phyloP scores from a whole-genome alignment of 1,284 basidiomycete species.

The Inonotus obliquus region DNA sequence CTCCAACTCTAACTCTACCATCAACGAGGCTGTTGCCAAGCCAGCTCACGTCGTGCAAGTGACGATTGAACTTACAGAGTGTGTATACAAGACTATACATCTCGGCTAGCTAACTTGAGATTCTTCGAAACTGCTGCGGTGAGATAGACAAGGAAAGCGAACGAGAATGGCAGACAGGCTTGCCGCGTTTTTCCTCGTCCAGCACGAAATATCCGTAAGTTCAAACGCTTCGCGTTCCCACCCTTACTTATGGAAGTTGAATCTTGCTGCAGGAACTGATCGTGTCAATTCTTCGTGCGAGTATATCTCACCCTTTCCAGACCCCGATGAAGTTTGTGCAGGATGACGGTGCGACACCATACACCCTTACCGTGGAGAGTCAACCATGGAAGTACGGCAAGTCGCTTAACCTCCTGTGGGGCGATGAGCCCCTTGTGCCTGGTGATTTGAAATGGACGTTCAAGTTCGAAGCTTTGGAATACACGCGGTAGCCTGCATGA shows the following conservation, averaged over 20 bases:
- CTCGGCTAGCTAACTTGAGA: not conserved
- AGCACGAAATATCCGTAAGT: slow-evolving; percentile 17
- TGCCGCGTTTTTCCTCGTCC: slow-evolving; percentile 13
- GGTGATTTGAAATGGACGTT: slow-evolving; percentile 15
- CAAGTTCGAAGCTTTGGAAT: not conserved
- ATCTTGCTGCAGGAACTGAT: slow-evolving; percentile 10
- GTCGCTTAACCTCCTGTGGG: slow-evolving; percentile 7
- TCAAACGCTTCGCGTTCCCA: not conserved
- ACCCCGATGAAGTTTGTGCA: slow-evolving; percentile 3
- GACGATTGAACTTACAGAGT: slow-evolving; percentile 3
- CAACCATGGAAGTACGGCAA: slow-evolving; percentile 14
- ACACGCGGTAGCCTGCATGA: too few relatives aligned
- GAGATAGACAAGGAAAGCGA: not conserved
- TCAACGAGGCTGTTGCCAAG: not conserved
- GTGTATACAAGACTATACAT: not conserved
- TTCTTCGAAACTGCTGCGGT: not conserved
- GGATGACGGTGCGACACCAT: not conserved
- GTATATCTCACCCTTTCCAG: not conserved
- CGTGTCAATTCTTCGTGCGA: not conserved
- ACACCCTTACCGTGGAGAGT: slow-evolving; percentile 3
- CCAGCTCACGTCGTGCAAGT: slow-evolving; percentile 7
- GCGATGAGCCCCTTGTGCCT: slow-evolving; percentile 1
- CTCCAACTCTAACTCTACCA: not conserved
- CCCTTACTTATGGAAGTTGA: not conserved
- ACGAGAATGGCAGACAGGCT: not conserved